Conservation (phyloP, 2,329 filamentous ascomycete genomes). For the Fusarium sp. region DNA sequence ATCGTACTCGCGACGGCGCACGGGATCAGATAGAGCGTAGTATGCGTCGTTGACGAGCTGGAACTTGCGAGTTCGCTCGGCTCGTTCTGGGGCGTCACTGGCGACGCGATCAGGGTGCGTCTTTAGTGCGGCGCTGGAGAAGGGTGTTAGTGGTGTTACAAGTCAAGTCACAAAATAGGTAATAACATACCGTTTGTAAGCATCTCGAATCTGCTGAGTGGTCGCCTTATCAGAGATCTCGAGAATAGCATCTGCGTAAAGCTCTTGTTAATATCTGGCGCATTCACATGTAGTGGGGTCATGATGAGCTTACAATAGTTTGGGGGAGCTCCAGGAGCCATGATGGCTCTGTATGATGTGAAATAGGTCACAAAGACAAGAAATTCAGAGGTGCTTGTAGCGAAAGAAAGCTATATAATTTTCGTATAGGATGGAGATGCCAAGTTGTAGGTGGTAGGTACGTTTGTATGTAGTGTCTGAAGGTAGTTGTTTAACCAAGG, state of each 20-base stretch:
- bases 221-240: conserved; percentile 80
- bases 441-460: conserved; percentile 27
- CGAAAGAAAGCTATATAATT: conserved; percentile 13
- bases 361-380: conserved; percentile 5
- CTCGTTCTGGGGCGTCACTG: conserved; percentile 84
- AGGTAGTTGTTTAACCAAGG: conserved; percentile 23
- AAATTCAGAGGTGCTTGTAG: conserved; percentile 17
- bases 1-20: conserved; percentile 87
- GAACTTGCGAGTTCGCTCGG: conserved; percentile 85
- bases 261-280: conserved; percentile 31
- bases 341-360: conserved; percentile 41
- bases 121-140: conserved; percentile 83
- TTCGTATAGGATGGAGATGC: conserved; percentile 15
- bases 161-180: not conserved
- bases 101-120: conserved; percentile 94
- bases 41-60: conserved; percentile 95
- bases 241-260: conserved; percentile 75
- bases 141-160: conserved; percentile 28
- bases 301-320: conserved; percentile 68
- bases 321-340: conserved; percentile 61
- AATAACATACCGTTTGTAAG: conserved; percentile 83
- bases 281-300: conserved; percentile 29
- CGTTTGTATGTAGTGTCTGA: conserved; percentile 8
- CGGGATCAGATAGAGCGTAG: conserved; percentile 86
- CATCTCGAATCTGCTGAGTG: conserved; percentile 87